Evolutionary conservation across 176 grass and related monocot genomes (phyloP), one percentile per base, ranked within the genome.

Genomic region (Hyparrhenia diplandra): DNA sequence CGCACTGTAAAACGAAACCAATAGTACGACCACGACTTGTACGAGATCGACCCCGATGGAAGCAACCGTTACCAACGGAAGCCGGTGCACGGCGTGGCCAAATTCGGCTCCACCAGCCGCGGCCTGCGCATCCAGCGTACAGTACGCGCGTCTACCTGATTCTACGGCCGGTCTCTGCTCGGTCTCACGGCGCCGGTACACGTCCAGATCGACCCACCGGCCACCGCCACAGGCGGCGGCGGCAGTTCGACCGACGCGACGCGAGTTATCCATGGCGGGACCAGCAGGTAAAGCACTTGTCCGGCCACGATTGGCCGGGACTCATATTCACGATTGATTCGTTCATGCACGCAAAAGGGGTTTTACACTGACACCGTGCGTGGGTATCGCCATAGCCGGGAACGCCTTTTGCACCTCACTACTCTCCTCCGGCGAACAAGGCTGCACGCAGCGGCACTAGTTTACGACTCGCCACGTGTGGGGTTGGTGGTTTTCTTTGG

Each of bases 381-480:
- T 13, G 57, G 67, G 31, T 54, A 49, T 43, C 13, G n/a, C 49
- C 49, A 0, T 61, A 30, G 28, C 31, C 75, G 1, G 39, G 36
- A 16, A 24, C 14, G 10, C 8, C n/a, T n/a, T n/a, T n/a, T n/a
- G n/a, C n/a, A 10, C 10, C 5, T 30, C 17, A 6, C 13, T 29
- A n/a, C n/a, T n/a, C n/a, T n/a, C n/a, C n/a, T 77, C n/a, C 64
- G 10, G 8, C 43, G 36, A 42, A 23, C 60, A 43, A 55, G 4
- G 52, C 40, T 59, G 84, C 62, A 36, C 13, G 28, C 20, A 20
- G 3, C 36, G 36, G 36, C 36, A 37, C 6, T 85, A 70, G 82
- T 85, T 89, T 80, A 84, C 76, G 82, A 49, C 17, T 62, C 67
- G 61, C 86, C 30, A 75, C 1, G 82, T 69, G 54, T 27, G n/a